These are phyloP conservation scores for Lophiostoma macrostomum DNA, from an alignment of 495 filamentous ascomycete species.

Conservation along the genomic window DNA sequence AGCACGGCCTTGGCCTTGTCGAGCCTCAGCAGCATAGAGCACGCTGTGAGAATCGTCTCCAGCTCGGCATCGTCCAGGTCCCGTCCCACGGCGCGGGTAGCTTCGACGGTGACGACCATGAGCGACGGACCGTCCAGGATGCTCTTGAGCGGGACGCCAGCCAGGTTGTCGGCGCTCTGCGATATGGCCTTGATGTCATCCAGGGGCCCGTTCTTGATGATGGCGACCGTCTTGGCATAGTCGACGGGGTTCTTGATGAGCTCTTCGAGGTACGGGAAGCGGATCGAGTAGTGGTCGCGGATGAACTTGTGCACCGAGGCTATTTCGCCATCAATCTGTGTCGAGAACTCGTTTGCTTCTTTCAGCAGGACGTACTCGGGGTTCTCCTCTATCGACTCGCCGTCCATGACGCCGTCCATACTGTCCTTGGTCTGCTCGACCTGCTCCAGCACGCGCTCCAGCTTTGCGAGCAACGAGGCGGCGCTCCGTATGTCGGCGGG, in stretches of 20 bases:
- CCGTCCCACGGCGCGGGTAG: slow-evolving; percentile 79
- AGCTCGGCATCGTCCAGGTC: slow-evolving; percentile 73
- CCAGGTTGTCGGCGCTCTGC: slow-evolving; percentile 68
- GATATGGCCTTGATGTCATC: slow-evolving; percentile 77
- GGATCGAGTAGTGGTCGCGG: slow-evolving; percentile 87
- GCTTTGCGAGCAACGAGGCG: slow-evolving; percentile 68
- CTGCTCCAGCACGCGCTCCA: slow-evolving; percentile 73
- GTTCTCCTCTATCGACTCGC: slow-evolving; percentile 79
- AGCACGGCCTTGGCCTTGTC: slow-evolving; percentile 83
- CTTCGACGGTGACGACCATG: slow-evolving; percentile 96
- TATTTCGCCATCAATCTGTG: slow-evolving; percentile 86
- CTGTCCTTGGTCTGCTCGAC: slow-evolving; percentile 66
- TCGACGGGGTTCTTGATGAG: slow-evolving; percentile 88
- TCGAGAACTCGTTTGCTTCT: slow-evolving; percentile 78
- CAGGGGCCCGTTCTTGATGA: slow-evolving; percentile 89
- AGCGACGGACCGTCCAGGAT: slow-evolving; percentile 83
- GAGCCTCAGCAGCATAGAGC: slow-evolving; percentile 80
- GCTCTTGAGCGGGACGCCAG: slow-evolving; percentile 68
- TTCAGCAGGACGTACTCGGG: slow-evolving; percentile 82
- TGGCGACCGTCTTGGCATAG: slow-evolving; percentile 92
- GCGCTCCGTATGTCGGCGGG: slow-evolving; percentile 74
- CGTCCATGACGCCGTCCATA: slow-evolving; percentile 58
- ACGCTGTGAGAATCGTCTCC: slow-evolving; percentile 69
- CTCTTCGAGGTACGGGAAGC: slow-evolving; percentile 95
- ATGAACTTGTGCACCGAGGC: slow-evolving; percentile 93